Evolutionary conservation across 164 flowering plant species (phyloP).

Genomic region (Vitis amurensis): DNA sequence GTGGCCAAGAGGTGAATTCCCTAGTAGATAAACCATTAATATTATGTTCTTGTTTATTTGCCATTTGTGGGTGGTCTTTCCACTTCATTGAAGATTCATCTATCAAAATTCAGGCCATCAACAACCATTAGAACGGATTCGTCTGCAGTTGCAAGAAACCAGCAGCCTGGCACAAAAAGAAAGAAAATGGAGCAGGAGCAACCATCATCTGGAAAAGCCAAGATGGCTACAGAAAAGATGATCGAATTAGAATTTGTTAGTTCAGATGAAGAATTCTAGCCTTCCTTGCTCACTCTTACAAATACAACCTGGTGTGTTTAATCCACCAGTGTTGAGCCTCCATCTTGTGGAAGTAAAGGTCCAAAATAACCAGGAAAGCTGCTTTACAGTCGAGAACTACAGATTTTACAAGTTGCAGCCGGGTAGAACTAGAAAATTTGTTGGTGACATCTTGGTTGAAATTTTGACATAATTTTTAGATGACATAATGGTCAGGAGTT

Average conservation of each 20-base stretch:
- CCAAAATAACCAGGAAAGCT: not conserved
- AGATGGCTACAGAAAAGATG: constrained; percentile 48
- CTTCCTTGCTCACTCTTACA: not conserved
- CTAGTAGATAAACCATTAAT: not conserved
- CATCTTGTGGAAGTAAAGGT: not conserved
- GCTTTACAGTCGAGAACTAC: not conserved
- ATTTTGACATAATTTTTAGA: not conserved
- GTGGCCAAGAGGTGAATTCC: constrained; percentile 45
- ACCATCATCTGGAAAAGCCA: constrained; percentile 22
- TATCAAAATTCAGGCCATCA: constrained; percentile 38
- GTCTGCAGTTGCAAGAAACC: constrained; percentile 16
- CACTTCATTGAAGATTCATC: not conserved
- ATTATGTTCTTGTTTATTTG: not conserved
- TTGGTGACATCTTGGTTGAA: not conserved
- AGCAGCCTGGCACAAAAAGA: constrained; percentile 47
- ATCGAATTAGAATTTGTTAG: constrained; percentile 73
- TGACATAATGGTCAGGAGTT: not conserved
- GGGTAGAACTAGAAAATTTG: not conserved
- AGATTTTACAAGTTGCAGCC: not conserved
- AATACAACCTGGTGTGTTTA: too few relatives aligned
- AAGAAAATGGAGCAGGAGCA: constrained; percentile 29
- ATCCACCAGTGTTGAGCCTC: not conserved
- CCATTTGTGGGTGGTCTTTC: not conserved
- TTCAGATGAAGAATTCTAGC: constrained; percentile 67
- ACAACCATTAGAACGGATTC: constrained; percentile 26